Evolutionary conservation across 164 flowering plant species (phyloP).

Genomic region (Umbellularia californica): DNA sequence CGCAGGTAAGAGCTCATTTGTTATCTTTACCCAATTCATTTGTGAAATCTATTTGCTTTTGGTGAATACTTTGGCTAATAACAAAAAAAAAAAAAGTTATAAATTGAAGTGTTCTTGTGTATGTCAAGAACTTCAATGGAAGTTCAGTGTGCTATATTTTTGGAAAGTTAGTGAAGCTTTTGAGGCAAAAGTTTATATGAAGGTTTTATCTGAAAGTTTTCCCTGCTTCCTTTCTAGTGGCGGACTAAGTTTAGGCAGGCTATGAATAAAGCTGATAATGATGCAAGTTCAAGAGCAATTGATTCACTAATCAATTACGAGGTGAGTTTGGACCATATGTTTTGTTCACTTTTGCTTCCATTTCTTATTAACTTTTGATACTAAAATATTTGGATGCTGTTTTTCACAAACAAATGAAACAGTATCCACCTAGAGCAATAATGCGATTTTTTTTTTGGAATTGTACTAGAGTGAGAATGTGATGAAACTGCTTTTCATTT

Average conservation of each 20-base stretch:
- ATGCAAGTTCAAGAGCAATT: conserved; percentile 91
- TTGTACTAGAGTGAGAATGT: not conserved
- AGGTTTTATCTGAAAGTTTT: conserved; percentile 4
- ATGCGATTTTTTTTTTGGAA: too few relatives aligned
- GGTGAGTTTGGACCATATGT: conserved; percentile 32
- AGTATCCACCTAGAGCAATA: too few relatives aligned
- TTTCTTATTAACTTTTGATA: too few relatives aligned
- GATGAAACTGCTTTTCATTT: not conserved
- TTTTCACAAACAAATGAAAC: not conserved
- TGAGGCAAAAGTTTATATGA: conserved; percentile 6
- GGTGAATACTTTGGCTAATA: not conserved
- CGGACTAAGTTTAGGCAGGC: conserved; percentile 95
- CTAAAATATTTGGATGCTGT: not conserved
- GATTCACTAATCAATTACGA: conserved; percentile 98
- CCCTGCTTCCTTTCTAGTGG: conserved; percentile 54
- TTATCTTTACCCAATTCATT: not conserved
- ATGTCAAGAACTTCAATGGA: not conserved
- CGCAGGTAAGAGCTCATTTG: conserved; percentile 59
- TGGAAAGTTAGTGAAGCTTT: not conserved
- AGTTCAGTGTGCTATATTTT: not conserved
- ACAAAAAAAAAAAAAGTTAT: too few relatives aligned
- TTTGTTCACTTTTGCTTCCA: not conserved
- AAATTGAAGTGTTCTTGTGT: not conserved
- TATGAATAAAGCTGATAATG: conserved; percentile 99
- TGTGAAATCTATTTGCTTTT: not conserved